Evolutionary conservation across 2,329 filamentous ascomycete species (phyloP), one percentile per base, ranked within the genome.

Genomic region (Aspergillus calidoustus): DNA sequence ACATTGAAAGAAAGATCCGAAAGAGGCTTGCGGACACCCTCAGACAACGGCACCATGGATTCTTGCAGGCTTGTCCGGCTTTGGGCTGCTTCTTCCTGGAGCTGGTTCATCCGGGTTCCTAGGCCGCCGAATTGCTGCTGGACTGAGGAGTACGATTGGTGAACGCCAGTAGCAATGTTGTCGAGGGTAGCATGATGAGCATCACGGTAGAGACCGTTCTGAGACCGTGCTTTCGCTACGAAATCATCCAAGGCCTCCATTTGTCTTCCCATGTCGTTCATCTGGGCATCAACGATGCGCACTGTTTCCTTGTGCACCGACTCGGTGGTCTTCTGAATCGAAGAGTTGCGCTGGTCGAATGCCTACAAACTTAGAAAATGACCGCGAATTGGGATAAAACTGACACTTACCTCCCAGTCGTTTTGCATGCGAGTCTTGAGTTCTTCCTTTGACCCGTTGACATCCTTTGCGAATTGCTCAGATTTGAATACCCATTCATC

Each of bases 221-320:
- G 90, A 1, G 86, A 86, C 63, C 89, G 87, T 54, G 96, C 93
- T 34, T 91, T 88, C 34, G 89, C 85, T 44, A 98, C 92, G 69
- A 97, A 97, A 67, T 94, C 91, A 71, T 98, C 94, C 7, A 99
- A 84, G 1, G 92, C 91, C 60, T 89, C 87, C 86, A 99, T 93
- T 76, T 98, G 92, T n/a, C 84, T 85, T 63, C 91, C 89, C 72
- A 99, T 90, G 68, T 96, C 91, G 59, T 86, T 85, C 80, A 96
- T 91, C 78, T 99, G 95, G 60, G 91, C 89, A 71, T 94, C 91
- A 13, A 98, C 93, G 61, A 96, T 94, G 7, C 89, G 89, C 31
- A 97, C 87, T 0, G 94, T 97, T 77, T 96, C 91, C 38, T 91
- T 90, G 68, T 99, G 93, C 1, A 98, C 93, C 2, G 91, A 91